A percentile compares a stretch with the other conserved stretches of the same genome.
Conservation (phyloP, 306 rosid genomes). For the Cicer arietinum region DNA sequence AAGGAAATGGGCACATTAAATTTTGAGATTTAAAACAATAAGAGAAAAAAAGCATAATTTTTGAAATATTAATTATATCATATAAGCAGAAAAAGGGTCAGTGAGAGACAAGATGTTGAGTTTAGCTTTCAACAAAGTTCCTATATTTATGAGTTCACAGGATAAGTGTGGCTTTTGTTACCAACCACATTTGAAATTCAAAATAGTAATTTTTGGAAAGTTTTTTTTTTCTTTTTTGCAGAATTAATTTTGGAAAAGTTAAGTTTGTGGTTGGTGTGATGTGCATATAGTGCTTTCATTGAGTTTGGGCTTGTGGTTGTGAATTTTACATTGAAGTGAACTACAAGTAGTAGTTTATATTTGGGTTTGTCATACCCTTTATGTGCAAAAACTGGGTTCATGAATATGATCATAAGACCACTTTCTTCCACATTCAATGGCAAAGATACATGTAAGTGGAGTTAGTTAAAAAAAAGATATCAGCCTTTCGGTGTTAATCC, state of each 20-base stretch:
- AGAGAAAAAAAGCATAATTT: conserved; percentile 46
- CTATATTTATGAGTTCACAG: conserved; percentile 51
- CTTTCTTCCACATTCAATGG: conserved; percentile 66
- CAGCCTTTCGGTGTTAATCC: conserved; percentile 47
- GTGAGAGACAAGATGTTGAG: conserved; percentile 44
- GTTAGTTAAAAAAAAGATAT: conserved; percentile 49
- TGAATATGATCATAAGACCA: conserved; percentile 37
- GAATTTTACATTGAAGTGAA: conserved; percentile 18
- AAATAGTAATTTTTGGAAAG: conserved; percentile 39
- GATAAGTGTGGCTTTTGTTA: conserved; percentile 44
- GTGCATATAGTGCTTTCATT: conserved; percentile 40
- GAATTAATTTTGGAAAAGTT: conserved; percentile 26
- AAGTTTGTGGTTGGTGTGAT: conserved; percentile 52
- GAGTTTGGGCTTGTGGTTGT: conserved; percentile 26
- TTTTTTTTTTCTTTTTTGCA: too few relatives aligned
- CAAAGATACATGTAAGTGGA: conserved; percentile 52
- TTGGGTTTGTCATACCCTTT: conserved; percentile 35
- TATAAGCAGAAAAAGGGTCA: conserved; percentile 19
- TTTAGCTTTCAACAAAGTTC: conserved; percentile 43
- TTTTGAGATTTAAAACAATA: conserved; percentile 36
- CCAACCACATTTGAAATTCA: conserved; percentile 61
- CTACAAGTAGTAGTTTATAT: conserved; percentile 19
- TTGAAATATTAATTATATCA: conserved; percentile 14
- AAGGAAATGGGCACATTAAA: conserved; percentile 64
- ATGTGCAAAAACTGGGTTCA: conserved; percentile 40